phyloP scores from a whole-genome alignment of 495 filamentous ascomycete species.

The Daldinia concentrica region DNA sequence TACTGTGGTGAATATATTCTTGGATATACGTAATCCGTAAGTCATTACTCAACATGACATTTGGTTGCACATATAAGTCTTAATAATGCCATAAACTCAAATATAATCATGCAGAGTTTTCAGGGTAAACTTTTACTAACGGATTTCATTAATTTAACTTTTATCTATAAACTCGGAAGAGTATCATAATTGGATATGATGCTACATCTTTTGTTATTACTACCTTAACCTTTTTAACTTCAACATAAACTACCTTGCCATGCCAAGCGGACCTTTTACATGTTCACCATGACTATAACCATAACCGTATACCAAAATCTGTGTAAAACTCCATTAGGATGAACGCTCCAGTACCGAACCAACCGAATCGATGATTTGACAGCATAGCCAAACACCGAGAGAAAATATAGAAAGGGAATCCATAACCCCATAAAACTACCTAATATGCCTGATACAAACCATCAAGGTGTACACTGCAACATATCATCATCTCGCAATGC shows the following conservation, averaged over 20 bases:
- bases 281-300: not conserved
- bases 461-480: not conserved
- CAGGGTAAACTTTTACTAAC: too few relatives aligned
- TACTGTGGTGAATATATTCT: not conserved
- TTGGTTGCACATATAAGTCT: too few relatives aligned
- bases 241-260: not conserved
- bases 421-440: not conserved
- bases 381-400: constrained; percentile 6
- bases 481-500: not conserved
- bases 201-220: not conserved
- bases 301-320: not conserved
- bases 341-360: constrained; percentile 17
- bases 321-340: constrained; percentile 2
- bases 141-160: not conserved
- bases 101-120: too few relatives aligned
- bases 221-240: not conserved
- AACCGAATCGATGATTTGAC: constrained; percentile 9
- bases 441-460: not conserved
- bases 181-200: not conserved
- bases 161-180: too few relatives aligned
- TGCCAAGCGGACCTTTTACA: not conserved
- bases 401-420: constrained; percentile 2
- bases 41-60: too few relatives aligned
- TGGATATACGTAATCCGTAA: not conserved
- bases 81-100: not conserved